Evolutionary conservation across 1,284 basidiomycete genomes (phyloP).

Genomic region (Pseudozyma pruni): DNA sequence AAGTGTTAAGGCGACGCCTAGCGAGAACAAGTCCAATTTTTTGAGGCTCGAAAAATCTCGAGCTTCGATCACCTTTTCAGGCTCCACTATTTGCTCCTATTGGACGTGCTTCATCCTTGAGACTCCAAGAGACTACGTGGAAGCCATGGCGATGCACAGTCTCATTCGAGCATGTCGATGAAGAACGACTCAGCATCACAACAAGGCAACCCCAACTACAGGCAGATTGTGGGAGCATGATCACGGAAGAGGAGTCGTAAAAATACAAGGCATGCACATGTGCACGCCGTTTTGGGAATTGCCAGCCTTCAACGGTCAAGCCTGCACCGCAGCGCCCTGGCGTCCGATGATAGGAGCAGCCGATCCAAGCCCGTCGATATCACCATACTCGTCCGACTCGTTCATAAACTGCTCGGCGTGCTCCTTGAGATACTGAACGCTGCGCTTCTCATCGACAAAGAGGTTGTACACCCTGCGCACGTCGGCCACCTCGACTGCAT

Average conservation of each 20-base stretch:
- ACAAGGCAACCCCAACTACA: no score
- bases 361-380: slow-evolving; percentile 31
- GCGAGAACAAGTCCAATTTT: no score
- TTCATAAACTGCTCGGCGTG: slow-evolving; percentile 77
- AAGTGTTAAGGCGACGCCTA: slow-evolving; percentile 3
- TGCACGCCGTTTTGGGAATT: slow-evolving; percentile 9
- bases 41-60: no score
- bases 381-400: slow-evolving; percentile 58
- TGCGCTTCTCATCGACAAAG: slow-evolving; percentile 95
- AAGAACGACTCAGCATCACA: no score
- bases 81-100: no score
- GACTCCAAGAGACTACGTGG: no score
- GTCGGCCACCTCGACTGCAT: slow-evolving; percentile 81
- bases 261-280: slow-evolving; percentile 21
- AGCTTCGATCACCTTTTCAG: no score
- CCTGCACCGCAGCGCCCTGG: slow-evolving; percentile 23
- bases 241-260: slow-evolving; percentile 5
- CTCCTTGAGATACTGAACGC: slow-evolving; percentile 87
- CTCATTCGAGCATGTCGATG: no score
- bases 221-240: no score
- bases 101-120: no score
- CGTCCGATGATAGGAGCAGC: slow-evolving; percentile 39
- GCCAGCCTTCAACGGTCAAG: not conserved
- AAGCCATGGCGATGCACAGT: no score
- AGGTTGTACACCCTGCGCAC: slow-evolving; percentile 79